These are phyloP conservation scores for Vigna mungo DNA, from an alignment of 306 rosid genomes.

Conservation along the genomic window DNA sequence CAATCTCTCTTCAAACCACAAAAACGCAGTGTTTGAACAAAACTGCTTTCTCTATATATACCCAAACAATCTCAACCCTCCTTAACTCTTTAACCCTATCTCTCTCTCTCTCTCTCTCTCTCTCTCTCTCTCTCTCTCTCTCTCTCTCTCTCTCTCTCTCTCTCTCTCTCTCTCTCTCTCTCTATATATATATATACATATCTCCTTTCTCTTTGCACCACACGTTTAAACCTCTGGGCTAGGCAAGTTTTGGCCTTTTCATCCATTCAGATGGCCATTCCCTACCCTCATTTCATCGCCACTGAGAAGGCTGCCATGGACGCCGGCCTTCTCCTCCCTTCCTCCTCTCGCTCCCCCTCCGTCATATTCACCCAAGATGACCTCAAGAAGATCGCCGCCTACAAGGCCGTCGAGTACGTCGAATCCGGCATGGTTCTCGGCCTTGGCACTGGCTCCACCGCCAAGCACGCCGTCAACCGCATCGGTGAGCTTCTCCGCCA, in stretches of 20 bases:
- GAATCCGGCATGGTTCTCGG: slow-evolving; percentile 92
- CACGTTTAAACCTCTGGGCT: background rate
- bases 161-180: slow-evolving; percentile 1
- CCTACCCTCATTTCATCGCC: slow-evolving; percentile 60
- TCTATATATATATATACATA: too few relatives aligned
- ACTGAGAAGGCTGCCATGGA: slow-evolving; percentile 68
- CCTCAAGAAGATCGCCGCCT: slow-evolving; percentile 87
- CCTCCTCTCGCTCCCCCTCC: slow-evolving; percentile 46
- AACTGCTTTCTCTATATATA: slow-evolving; percentile 9
- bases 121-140: slow-evolving; percentile 12
- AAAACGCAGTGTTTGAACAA: slow-evolving; percentile 14
- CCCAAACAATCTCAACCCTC: background rate
- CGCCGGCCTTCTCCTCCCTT: slow-evolving; percentile 52
- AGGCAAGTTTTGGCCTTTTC: background rate
- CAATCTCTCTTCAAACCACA: background rate
- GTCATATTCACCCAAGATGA: slow-evolving; percentile 77
- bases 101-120: background rate
- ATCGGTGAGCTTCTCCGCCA: slow-evolving; percentile 80
- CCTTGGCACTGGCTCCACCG: slow-evolving; percentile 92
- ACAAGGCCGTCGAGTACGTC: slow-evolving; percentile 84
- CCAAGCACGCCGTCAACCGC: slow-evolving; percentile 80
- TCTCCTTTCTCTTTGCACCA: background rate
- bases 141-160: slow-evolving; percentile 1
- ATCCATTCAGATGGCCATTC: slow-evolving; percentile 53
- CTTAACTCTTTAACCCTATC: slow-evolving; percentile 35